Evolutionary conservation across 345 rosid species (phyloP).

Genomic region (Erucastrum elatum): DNA sequence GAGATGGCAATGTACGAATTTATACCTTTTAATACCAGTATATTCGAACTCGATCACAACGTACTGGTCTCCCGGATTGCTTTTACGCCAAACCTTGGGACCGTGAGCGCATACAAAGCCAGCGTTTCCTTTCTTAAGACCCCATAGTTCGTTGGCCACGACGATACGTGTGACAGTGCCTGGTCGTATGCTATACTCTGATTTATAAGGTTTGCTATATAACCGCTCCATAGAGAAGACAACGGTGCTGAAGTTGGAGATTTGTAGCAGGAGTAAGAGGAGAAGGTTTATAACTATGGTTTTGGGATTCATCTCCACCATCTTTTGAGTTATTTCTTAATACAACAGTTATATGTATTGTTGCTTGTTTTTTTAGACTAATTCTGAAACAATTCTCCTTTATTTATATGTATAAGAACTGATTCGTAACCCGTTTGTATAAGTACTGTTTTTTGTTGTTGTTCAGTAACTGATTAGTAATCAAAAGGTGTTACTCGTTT

Average conservation of each 20-base stretch:
- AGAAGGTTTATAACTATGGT: constrained; percentile 15
- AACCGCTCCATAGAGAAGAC: not conserved
- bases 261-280: constrained; percentile 16
- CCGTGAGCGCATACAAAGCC: constrained; percentile 35
- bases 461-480: not conserved
- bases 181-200: constrained; percentile 14
- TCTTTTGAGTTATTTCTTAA: constrained; percentile 1
- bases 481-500: not conserved
- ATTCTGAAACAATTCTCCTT: constrained; percentile 6
- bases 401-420: not conserved
- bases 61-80: constrained; percentile 31
- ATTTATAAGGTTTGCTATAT: not conserved
- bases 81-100: constrained; percentile 28
- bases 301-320: constrained; percentile 18
- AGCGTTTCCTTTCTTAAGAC: constrained; percentile 31
- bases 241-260: not conserved
- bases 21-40: not conserved
- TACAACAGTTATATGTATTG: not conserved
- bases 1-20: constrained; percentile 19
- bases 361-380: not conserved
- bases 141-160: constrained; percentile 29
- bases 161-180: constrained; percentile 15
- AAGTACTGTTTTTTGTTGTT: not conserved
- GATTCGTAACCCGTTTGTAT: not conserved
- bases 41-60: not conserved